Percentiles rank a stretch among this genome's conserved stretches.
Evolutionary conservation across 768 basidiomycete genomes (phyloP).

Genomic region (Strobilomyces confusus): DNA sequence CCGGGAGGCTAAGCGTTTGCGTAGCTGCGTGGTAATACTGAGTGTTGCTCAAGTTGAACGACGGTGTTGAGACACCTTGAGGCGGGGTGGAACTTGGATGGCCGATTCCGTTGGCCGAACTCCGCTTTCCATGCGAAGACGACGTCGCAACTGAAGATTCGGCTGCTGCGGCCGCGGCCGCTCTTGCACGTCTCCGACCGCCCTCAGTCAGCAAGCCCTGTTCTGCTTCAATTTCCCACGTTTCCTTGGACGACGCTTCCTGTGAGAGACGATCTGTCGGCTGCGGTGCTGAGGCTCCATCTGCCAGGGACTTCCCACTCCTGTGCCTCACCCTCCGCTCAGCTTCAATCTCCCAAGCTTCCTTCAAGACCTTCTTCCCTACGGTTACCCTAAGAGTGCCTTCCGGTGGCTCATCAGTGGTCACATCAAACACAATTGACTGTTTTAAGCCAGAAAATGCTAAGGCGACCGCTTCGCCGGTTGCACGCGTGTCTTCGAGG

Average conservation of each 20-base stretch:
- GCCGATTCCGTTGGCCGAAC: conserved; percentile 18
- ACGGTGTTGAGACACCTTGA: conserved; percentile 19
- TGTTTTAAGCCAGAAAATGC: conserved; percentile 48
- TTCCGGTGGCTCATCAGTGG: conserved; percentile 48
- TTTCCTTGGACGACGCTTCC: conserved; percentile 50
- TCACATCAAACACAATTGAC: conserved; percentile 51
- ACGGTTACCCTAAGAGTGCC: conserved; percentile 55
- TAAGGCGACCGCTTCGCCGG: conserved; percentile 38
- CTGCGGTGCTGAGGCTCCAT: conserved; percentile 4
- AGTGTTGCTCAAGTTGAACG: conserved; percentile 40
- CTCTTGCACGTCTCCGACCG: conserved; percentile 60
- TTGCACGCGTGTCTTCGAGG: conserved; percentile 61
- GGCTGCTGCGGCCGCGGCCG: conserved; percentile 38
- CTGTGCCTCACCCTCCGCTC: conserved; percentile 51
- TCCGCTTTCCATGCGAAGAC: conserved; percentile 16
- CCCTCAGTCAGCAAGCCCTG: conserved; percentile 73
- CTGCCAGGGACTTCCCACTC: conserved; percentile 30
- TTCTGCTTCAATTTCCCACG: conserved; percentile 81
- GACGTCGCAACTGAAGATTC: conserved; percentile 22
- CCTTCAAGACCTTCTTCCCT: conserved; percentile 68
- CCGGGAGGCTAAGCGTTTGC: conserved; percentile 62
- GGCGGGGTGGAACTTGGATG: conserved; percentile 26
- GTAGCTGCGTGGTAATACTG: conserved; percentile 57
- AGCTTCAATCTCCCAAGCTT: conserved; percentile 76
- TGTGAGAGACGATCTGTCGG: background rate